These are phyloP conservation scores for Yamadazyma dendronema DNA, from an alignment of 1,139 yeast genomes.

Conservation along the genomic window DNA sequence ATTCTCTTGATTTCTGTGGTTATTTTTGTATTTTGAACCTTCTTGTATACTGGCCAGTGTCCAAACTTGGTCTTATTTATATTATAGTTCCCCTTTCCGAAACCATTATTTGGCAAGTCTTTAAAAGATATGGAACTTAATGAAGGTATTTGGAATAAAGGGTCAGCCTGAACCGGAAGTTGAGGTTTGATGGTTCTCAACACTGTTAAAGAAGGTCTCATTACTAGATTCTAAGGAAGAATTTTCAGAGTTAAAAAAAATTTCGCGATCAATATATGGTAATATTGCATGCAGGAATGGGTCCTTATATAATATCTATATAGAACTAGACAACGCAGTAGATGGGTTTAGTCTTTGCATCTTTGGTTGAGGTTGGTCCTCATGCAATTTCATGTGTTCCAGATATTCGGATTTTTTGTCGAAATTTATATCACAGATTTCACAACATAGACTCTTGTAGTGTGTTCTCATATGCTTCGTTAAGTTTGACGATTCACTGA, in stretches of 20 bases:
- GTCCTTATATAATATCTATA: background rate
- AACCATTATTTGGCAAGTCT: constrained; percentile 39
- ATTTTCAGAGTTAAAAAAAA: background rate
- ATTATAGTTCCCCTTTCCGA: constrained; percentile 47
- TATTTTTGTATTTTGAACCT: constrained; percentile 50
- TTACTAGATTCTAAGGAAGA: constrained; percentile 7
- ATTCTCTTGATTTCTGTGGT: constrained; percentile 66
- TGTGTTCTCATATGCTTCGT: constrained; percentile 84
- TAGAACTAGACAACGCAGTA: background rate
- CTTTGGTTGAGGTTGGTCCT: background rate
- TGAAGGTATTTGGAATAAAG: constrained; percentile 28
- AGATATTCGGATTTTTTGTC: constrained; percentile 39
- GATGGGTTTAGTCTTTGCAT: background rate
- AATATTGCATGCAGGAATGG: constrained; percentile 3
- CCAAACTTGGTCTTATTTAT: constrained; percentile 57
- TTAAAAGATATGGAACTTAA: constrained; percentile 24
- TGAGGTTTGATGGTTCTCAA: constrained; percentile 27
- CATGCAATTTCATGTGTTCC: constrained; percentile 37
- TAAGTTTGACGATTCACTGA: constrained; percentile 85
- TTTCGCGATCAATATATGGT: background rate
- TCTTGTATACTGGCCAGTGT: constrained; percentile 69
- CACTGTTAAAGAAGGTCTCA: constrained; percentile 27
- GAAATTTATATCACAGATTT: constrained; percentile 50
- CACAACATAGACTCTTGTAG: constrained; percentile 47
- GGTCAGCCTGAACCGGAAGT: constrained; percentile 16